phyloP scores from a whole-genome alignment of 208 protist species.

The Acanthamoeba triangularis region DNA sequence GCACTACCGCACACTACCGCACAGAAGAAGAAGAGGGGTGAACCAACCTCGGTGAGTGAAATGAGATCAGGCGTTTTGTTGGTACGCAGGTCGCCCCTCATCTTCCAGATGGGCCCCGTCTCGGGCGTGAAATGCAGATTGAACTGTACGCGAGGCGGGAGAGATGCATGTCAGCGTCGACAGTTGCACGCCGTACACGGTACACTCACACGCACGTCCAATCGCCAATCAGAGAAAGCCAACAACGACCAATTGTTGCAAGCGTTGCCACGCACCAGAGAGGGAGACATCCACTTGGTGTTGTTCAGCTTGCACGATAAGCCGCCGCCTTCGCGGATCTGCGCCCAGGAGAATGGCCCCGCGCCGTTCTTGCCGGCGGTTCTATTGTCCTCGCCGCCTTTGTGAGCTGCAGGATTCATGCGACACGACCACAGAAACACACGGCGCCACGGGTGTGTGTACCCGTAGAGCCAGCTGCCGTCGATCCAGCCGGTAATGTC shows the following conservation, averaged over 20 bases:
- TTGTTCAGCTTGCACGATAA: neutral
- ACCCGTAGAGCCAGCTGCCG: slow-evolving; percentile 24
- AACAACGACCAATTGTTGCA: no score
- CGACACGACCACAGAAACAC: no score
- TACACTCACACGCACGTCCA: neutral
- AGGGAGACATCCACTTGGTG: neutral
- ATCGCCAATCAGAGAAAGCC: no score
- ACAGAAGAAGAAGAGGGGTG: no score
- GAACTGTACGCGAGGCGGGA: neutral
- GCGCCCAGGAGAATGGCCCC: neutral
- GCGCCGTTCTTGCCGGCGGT: neutral
- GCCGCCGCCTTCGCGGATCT: neutral
- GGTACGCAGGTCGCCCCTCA: slow-evolving; percentile 20
- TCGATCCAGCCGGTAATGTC: slow-evolving; percentile 37
- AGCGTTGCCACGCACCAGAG: neutral
- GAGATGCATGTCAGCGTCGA: no score
- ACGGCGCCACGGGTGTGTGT: neutral
- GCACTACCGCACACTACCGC: no score
- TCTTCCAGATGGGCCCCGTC: neutral
- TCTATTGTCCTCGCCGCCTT: neutral
- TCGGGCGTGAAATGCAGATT: neutral
- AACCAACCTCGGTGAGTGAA: neutral
- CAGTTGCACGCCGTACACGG: no score
- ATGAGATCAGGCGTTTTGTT: slow-evolving; percentile 58
- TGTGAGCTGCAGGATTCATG: no score